Evolutionary conservation across 768 basidiomycete species (phyloP), one percentile per base, ranked within the genome.

Genomic region (Lyophyllum decastes): DNA sequence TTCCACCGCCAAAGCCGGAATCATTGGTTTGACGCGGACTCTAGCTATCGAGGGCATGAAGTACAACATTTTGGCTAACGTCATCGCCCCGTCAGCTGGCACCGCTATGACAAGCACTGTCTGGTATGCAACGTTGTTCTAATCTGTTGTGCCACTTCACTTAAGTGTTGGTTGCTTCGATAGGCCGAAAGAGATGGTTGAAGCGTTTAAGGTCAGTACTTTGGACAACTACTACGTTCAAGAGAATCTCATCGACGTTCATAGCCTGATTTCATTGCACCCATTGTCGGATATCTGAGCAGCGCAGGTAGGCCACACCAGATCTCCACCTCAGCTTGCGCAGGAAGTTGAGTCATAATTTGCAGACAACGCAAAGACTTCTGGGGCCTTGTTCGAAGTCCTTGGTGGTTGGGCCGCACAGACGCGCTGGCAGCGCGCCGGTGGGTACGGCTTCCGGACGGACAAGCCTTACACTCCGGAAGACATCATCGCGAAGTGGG

Each of bases 351-450:
- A 56, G 24, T 10, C 49, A 21, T n/a, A 9, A 61, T 49, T 11
- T 26, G 41, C 9, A 82, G 89, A 87, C 54, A 95, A 96, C 64
- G 78, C 80, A 17, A 82, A 86, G 35, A 87, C 85, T 8, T 83
- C 88, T 12, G 91, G 92, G 8, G 75, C 78, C 5, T 68, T 99
- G 49, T 95, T 95, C 70, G 95, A 98, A 71, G 83, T 94, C 40
- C 82, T 82, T 14, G 95, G 91, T 22, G 97, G 96, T 0, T 98
- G 94, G 92, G 89, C 90, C 2, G 92, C 92, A 0, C 86, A 95
- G 71, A 88, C 91, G 30, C 82, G 96, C 56, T 99, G 96, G 95
- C 91, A 98, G 71, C 86, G 94, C 14, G 79, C 93, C 9, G 90
- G 88, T 1, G 97, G 95, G 10, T 76, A 88, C 66, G 89, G 90